Base-by-base conservation (phyloP, 2,329 filamentous ascomycete genomes). In the Periconia digitata region DNA sequence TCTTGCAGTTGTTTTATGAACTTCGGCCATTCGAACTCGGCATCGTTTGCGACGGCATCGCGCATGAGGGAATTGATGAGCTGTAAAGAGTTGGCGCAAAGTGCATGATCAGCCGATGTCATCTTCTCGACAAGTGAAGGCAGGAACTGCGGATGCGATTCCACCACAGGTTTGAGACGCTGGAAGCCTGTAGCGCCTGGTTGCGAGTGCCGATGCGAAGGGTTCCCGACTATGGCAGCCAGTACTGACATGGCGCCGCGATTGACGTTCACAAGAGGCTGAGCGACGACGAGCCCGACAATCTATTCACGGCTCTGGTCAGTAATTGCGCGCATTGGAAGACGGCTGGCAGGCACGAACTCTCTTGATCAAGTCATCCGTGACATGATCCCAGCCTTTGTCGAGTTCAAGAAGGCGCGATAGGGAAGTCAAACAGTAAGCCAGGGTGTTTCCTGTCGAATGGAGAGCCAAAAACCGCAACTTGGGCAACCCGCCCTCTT, bases 211-310 rank as follows among this genome's bases (percentile, higher is more conserved):
- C 74, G 71, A 46, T 73, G 71, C 66, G 90, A 85, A 22, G 91
- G 90, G 72, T 95, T 88, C 54, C 90, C 87, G 44, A 99, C 92
- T 48, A 97, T 86, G 12, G 92, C 90, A 40, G 96, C 92, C 47
- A 99, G 82, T 53, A 99, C 95, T 40, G 91, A 92, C 89, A 99
- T 96, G 64, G 92, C 92, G 63, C 94, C 94, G 55, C 94, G 85
- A 51, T 99, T 84, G 66, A 97, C 96, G 70, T 99, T 99, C 73
- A 99, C 94, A 52, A 99, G 82, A 20, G 92, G 94, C 70, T 97
- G 94, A 24, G 85, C 92, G 61, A 97, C 92, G 54, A 97, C 90
- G 43, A 99, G 80, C 71, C 96, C 88, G 60, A 97, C 92, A 52
- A 96, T 85, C 77, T 86, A 39, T 47, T 48, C 34, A 38, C n/a